Evolutionary conservation across 352 stramenopile genomes (phyloP).

Genomic region (Phytophthora pisi): DNA sequence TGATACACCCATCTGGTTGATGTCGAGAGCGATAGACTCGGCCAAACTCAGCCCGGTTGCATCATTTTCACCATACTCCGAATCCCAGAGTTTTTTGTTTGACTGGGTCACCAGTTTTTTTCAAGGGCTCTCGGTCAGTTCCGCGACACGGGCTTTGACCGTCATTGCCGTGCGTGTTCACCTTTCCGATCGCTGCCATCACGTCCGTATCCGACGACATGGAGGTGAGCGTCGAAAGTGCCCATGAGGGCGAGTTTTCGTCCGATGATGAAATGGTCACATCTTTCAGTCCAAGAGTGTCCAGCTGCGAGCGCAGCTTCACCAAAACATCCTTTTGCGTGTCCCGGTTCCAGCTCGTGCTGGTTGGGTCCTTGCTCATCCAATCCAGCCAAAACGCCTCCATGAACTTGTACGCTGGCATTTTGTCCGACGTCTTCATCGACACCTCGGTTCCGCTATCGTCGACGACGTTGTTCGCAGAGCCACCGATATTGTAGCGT

Average conservation of each 20-base stretch:
- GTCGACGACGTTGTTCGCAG: conserved; percentile 46
- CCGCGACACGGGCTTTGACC: conserved; percentile 49
- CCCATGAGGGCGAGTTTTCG: conserved; percentile 52
- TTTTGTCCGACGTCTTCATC: conserved; percentile 55
- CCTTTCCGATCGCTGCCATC: conserved; percentile 44
- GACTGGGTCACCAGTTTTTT: conserved; percentile 29
- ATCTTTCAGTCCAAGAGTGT: conserved; percentile 32
- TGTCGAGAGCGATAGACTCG: conserved; percentile 54
- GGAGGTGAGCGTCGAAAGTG: conserved; percentile 40
- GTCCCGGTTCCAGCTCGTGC: conserved; percentile 58
- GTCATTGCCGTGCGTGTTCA: conserved; percentile 67
- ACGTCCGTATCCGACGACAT: conserved; percentile 32
- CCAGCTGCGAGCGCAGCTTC: conserved; percentile 43
- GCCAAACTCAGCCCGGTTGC: conserved; percentile 49
- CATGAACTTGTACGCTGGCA: conserved; percentile 64
- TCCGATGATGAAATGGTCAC: conserved; percentile 53
- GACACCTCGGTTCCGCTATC: conserved; percentile 40
- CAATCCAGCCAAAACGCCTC: conserved; percentile 64
- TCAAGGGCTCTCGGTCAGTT: conserved; percentile 39
- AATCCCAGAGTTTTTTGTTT: conserved; percentile 61
- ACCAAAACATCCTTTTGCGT: conserved; percentile 49
- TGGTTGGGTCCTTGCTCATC: conserved; percentile 43
- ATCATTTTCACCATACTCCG: conserved; percentile 63
- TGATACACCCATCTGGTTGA: conserved; percentile 63
- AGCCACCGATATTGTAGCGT: conserved; percentile 67